Base-by-base conservation (phyloP, 2,329 filamentous ascomycete genomes). In the Diaporthe sp. region DNA sequence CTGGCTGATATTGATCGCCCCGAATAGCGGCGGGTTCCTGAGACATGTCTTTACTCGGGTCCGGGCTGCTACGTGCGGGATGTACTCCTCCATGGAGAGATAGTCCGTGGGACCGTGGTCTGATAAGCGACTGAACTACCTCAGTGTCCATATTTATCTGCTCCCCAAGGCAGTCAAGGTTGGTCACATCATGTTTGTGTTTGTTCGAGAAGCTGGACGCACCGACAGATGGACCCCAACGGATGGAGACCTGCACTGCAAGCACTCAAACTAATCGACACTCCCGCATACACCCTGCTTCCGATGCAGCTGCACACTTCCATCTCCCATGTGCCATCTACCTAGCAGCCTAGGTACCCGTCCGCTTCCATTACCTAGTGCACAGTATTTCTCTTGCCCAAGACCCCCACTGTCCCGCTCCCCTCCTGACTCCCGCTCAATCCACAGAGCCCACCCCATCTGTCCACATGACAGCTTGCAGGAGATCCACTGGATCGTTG, bases 401-500 rank as follows among this genome's bases (percentile, higher is more conserved):
- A 63, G 59, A 53, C 56, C 39, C 30, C 69, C 30, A 27, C 30
- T 56, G 58, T 59, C 70, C 70, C 70, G 63, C 70, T 71, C 44
- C 44, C 59, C 47, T 39, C 27, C 27, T 39, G 63, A 37, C 53
- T 13, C 59, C 27, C 25, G n/a, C 47, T 10, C 19, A 19, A 27
- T 68, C 63, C 63, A 53, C 32, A 53, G n/a, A 68, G 10, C 50
- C 56, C 56, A 63, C 56, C 47, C 42, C 70, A 35, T 35, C 35
- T 61, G 70, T 55, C 70, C 70, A 71, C 56, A 44, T 71, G 70
- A 71, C 70, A 55, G 2, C 63, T 5, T 68, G 63, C 63, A 68
- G 47, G 63, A 39, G 47, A 53, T 53, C 59, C 70, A 71, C 69
- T 58, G 68, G 39, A 51, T 61, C 69, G 47, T n/a, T 32, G 35